These are phyloP conservation scores for Tagetes patula DNA, from an alignment of 129 eudicot genomes.

Conservation along the genomic window DNA sequence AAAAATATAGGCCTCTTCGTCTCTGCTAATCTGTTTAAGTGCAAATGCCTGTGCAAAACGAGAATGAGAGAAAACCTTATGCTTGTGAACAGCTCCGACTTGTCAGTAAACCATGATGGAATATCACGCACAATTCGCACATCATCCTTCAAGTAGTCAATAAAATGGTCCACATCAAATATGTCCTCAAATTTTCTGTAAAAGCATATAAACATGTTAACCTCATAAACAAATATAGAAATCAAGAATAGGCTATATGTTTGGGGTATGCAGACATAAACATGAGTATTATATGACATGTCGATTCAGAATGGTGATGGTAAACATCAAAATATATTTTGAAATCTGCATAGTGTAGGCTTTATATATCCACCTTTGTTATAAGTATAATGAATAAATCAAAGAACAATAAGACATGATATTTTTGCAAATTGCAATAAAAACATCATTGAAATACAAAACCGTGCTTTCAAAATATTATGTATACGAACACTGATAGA, in stretches of 20 bases:
- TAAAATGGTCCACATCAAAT: conserved; percentile 96
- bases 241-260: conserved; percentile 16
- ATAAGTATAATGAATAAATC: neutral
- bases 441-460: neutral
- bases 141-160: conserved; percentile 95
- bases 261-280: conserved; percentile 4
- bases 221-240: conserved; percentile 14
- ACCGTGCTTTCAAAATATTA: neutral
- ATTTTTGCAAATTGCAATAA: neutral
- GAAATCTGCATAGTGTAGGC: neutral
- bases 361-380: neutral
- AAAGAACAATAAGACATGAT: neutral
- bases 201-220: neutral
- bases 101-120: conserved; percentile 96
- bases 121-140: conserved; percentile 94
- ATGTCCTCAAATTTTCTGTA: conserved; percentile 97
- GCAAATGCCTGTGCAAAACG: conserved; percentile 8
- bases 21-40: conserved; percentile 8
- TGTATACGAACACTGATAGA: neutral
- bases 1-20: neutral
- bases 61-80: conserved; percentile 57
- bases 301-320: neutral
- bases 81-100: conserved; percentile 78
- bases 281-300: conserved; percentile 8
- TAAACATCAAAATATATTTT: neutral